Conservation (phyloP, 371 early-diverging fungal species). For the Apophysomyces sp. region DNA sequence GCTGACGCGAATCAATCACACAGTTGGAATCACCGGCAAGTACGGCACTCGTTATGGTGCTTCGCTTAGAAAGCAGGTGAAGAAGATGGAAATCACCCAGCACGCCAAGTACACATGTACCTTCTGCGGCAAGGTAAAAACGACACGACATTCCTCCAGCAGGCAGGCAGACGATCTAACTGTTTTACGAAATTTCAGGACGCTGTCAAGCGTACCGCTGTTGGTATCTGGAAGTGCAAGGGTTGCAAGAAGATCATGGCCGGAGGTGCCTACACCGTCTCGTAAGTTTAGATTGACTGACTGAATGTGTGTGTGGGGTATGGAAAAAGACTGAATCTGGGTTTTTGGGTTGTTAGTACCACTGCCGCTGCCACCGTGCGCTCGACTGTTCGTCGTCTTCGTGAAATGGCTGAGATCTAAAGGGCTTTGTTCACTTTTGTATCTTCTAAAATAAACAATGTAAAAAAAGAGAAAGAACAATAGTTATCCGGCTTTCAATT, state of each 20-base stretch:
- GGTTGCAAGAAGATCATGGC: conserved; percentile 93
- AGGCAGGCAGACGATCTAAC: neutral
- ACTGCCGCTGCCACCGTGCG: conserved; percentile 92
- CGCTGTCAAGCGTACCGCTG: conserved; percentile 90
- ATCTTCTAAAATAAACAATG: neutral
- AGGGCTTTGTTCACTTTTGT: conserved; percentile 4
- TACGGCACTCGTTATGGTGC: conserved; percentile 99
- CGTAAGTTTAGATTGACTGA: conserved; percentile 33
- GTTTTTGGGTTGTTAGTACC: conserved; percentile 53
- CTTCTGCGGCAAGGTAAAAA: conserved; percentile 92
- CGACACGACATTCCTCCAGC: neutral
- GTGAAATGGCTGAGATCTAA: conserved; percentile 94
- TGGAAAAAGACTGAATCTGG: neutral
- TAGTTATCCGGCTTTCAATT: neutral
- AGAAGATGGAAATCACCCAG: conserved; percentile 99
- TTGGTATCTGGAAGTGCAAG: conserved; percentile 99
- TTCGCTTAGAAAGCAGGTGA: conserved; percentile 97
- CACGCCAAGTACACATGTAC: conserved; percentile 98
- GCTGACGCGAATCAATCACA: neutral
- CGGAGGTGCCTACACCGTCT: conserved; percentile 97
- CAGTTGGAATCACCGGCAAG: conserved; percentile 97
- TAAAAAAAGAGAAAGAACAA: neutral
- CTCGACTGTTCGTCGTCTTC: conserved; percentile 96
- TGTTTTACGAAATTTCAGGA: conserved; percentile 47
- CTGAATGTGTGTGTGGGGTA: neutral